Evolutionary conservation across 305 asterid genomes (phyloP).

Genomic region (Nicotiana rustica): DNA sequence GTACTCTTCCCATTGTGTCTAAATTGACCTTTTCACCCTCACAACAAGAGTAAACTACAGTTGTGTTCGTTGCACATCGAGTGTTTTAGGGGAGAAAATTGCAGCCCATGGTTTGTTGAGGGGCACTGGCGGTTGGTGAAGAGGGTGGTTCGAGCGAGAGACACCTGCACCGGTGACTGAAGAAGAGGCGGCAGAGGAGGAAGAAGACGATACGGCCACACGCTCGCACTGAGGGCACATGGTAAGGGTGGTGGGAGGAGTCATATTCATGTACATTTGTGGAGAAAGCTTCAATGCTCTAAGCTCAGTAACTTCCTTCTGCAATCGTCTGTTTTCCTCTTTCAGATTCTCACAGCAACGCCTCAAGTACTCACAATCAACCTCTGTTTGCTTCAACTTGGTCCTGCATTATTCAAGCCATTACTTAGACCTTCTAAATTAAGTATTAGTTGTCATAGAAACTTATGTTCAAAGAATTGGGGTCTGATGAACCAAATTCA

Average conservation of each 20-base stretch:
- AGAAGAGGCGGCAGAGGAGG: conserved; percentile 47
- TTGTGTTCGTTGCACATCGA: conserved; percentile 10
- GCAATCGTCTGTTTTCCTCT: conserved; percentile 80
- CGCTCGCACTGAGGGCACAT: conserved; percentile 99
- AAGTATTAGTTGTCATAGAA: background rate
- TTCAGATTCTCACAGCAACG: conserved; percentile 90
- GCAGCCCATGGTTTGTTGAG: conserved; percentile 54
- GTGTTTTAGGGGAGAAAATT: conserved; percentile 48
- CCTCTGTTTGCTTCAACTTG: conserved; percentile 96
- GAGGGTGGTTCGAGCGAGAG: conserved; percentile 11
- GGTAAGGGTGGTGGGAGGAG: conserved; percentile 94
- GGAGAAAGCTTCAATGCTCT: conserved; percentile 84
- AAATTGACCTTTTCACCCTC: background rate
- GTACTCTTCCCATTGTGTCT: background rate
- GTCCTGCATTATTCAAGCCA: conserved; percentile 64
- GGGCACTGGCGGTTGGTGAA: conserved; percentile 40
- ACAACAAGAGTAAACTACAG: conserved; percentile 4
- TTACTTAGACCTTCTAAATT: background rate
- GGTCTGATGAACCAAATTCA: no score
- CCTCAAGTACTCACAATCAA: conserved; percentile 86
- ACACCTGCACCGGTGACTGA: conserved; percentile 26
- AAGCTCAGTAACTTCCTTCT: conserved; percentile 89
- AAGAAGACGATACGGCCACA: conserved; percentile 62
- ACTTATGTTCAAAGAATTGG: background rate
- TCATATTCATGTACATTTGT: conserved; percentile 89